A percentile compares a stretch with the other conserved stretches of the same genome.
phyloP scores from a whole-genome alignment of 345 rosid genomes.

The Populus nigra region DNA sequence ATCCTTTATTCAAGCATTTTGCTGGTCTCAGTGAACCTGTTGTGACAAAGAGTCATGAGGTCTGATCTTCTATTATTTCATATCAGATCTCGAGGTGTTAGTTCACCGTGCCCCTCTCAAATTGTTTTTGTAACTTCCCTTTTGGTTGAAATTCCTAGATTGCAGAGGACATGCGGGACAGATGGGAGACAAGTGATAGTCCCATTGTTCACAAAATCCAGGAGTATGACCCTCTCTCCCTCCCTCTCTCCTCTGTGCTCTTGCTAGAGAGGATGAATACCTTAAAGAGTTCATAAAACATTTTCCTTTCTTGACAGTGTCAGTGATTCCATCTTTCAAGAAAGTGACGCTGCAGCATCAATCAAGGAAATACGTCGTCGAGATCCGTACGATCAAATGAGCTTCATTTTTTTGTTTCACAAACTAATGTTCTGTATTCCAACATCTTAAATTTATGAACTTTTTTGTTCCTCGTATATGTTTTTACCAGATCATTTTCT shows the following conservation, averaged over 20 bases:
- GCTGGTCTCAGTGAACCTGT: constrained; percentile 81
- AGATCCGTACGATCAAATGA: constrained; percentile 69
- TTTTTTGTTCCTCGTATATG: background rate
- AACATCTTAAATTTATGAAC: constrained; percentile 5
- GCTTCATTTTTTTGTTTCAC: constrained; percentile 2
- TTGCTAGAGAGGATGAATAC: background rate
- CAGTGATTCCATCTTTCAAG: constrained; percentile 71
- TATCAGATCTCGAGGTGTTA: background rate
- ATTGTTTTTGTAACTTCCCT: background rate
- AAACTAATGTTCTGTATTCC: background rate
- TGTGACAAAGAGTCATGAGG: constrained; percentile 88
- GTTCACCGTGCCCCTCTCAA: background rate
- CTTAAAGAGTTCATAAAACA: background rate
- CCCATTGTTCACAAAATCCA: constrained; percentile 95
- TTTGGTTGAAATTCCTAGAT: constrained; percentile 48
- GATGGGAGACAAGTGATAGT: constrained; percentile 96
- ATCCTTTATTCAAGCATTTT: constrained; percentile 65
- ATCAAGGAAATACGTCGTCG: constrained; percentile 75
- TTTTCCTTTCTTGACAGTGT: constrained; percentile 54
- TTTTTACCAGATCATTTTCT: constrained; percentile 69
- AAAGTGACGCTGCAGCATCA: constrained; percentile 88
- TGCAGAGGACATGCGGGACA: constrained; percentile 87
- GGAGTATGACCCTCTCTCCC: constrained; percentile 52
- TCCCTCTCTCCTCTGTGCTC: background rate
- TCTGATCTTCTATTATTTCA: constrained; percentile 21